A percentile compares a stretch with the other conserved stretches of the same genome.
Evolutionary conservation across 768 basidiomycete genomes (phyloP).

Genomic region (Suillus americanus): DNA sequence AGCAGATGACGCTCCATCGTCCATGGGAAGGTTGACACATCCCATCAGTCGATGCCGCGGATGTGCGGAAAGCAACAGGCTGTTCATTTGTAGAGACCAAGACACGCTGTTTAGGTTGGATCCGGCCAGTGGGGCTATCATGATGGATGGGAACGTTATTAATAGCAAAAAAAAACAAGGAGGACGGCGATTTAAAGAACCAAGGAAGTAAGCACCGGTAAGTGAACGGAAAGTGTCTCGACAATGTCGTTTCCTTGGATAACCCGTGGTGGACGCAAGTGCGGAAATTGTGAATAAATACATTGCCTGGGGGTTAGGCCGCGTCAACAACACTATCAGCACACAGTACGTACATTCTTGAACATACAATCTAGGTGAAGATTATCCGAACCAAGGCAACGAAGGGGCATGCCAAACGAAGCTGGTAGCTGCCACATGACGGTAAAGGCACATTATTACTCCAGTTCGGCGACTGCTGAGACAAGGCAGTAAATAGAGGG

Average conservation of each 20-base stretch:
- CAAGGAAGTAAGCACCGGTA: conserved; percentile 4
- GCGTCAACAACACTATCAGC: background rate
- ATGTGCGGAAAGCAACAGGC: conserved; percentile 23
- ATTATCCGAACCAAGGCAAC: background rate
- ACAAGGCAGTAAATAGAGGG: conserved; percentile 5
- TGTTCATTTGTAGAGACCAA: conserved; percentile 5
- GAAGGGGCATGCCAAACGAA: background rate
- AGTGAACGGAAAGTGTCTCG: background rate
- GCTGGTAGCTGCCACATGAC: background rate
- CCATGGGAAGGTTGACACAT: conserved; percentile 28
- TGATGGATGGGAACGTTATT: background rate
- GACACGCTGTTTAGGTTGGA: background rate
- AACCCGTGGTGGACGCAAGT: background rate
- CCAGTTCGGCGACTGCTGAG: background rate
- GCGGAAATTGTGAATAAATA: conserved; percentile 3
- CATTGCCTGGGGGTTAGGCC: background rate
- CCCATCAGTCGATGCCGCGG: conserved; percentile 25
- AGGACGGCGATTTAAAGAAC: background rate
- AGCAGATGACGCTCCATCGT: conserved; percentile 12
- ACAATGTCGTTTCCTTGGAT: background rate
- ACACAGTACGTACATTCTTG: background rate
- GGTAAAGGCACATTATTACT: background rate
- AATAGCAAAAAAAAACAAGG: conserved; percentile 1
- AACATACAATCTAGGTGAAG: background rate
- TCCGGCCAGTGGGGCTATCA: conserved; percentile 2